Base-by-base conservation (phyloP, 177 flowering plant species). In the Telopea speciosissima region DNA sequence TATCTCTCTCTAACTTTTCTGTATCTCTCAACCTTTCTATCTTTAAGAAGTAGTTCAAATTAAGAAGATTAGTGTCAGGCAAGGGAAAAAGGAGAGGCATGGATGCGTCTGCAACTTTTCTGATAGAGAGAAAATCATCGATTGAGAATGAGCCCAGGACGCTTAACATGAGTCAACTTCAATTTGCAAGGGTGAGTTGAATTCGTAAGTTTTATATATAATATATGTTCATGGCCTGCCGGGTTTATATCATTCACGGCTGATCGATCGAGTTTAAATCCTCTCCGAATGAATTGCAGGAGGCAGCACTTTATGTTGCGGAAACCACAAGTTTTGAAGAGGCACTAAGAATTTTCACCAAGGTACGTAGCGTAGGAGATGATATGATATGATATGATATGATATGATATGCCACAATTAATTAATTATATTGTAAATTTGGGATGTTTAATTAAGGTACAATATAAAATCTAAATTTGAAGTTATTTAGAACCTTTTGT, bases 301-400 rank as follows among this genome's bases (percentile, higher is more conserved):
- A 73, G 66, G 62, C 60, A 62, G 75, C 75, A 22, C 59, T 73
- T 10, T 67, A n/a, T 59, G 70, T 73, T 59, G 3, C 67, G 66
- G 61, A 67, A 5, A 73, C 70, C 61, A 73, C 21, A 19, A 24
- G 59, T n/a, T 25, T 67, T 2, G 75, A 67, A 67, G 75, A 73
- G 62, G 75, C 75, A 25, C 16, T 73, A 13, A 21, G 45, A 3
- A 67, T 73, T 17, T 73, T 73, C 31, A 73, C 75, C 13, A 61
- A 62, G 67, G 73, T 70, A n/a, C n/a, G n/a, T n/a, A n/a, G n/a
- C n/a, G n/a, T n/a, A n/a, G n/a, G n/a, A n/a, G n/a, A n/a, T n/a
- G n/a, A n/a, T n/a, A n/a, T n/a, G n/a, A n/a, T n/a, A n/a, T n/a
- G n/a, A n/a, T n/a, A n/a, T n/a, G n/a, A n/a, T n/a, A n/a, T n/a